phyloP scores from a whole-genome alignment of 1,139 yeast genomes.

The Candida albicans region DNA sequence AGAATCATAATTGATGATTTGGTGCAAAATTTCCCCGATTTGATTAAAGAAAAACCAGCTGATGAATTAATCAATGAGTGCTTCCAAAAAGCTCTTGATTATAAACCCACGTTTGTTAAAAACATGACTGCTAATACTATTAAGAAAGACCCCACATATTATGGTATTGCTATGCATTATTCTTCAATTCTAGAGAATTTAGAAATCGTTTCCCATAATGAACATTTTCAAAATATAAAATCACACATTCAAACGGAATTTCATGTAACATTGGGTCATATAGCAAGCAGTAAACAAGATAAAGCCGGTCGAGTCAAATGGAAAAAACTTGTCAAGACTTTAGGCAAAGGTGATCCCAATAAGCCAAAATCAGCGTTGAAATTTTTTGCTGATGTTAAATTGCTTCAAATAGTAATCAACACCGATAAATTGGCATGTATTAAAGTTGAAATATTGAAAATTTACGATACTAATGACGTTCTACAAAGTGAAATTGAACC shows the following conservation, averaged over 20 bases:
- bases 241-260: constrained; percentile 51
- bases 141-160: constrained; percentile 23
- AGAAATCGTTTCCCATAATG: constrained; percentile 16
- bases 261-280: constrained; percentile 80
- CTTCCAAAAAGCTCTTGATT: constrained; percentile 49
- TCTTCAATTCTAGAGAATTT: constrained; percentile 9
- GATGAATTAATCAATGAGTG: constrained; percentile 41
- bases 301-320: constrained; percentile 26
- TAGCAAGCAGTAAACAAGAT: constrained; percentile 24
- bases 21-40: constrained; percentile 42
- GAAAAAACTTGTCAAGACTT: constrained; percentile 19
- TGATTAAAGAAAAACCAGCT: constrained; percentile 43
- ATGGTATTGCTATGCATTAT: constrained; percentile 27
- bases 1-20: constrained; percentile 42
- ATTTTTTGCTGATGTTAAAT: constrained; percentile 36
- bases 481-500: constrained; percentile 21
- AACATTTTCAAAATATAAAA: constrained; percentile 31
- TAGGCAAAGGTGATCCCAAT: constrained; percentile 13
- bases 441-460: constrained; percentile 41
- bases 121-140: constrained; percentile 16
- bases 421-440: constrained; percentile 57
- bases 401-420: constrained; percentile 49
- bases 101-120: constrained; percentile 53
- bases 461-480: constrained; percentile 23
- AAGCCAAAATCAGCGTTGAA: constrained; percentile 15